phyloP scores from a whole-genome alignment of 2,329 filamentous ascomycete species.

The Xylaria sp. region DNA sequence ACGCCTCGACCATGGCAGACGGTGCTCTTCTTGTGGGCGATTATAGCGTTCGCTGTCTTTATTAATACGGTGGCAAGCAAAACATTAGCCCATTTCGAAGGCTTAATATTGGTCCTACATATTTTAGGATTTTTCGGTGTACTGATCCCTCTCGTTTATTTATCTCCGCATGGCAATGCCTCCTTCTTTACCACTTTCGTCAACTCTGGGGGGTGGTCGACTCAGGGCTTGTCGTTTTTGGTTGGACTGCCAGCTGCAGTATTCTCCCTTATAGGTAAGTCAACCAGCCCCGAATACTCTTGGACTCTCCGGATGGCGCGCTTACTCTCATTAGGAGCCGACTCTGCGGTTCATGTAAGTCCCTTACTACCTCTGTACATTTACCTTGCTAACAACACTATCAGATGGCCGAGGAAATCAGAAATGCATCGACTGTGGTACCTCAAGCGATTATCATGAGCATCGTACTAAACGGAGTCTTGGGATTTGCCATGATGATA shows the following conservation, averaged over 20 bases:
- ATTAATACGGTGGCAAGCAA: conserved; percentile 13
- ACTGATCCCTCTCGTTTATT: conserved; percentile 21
- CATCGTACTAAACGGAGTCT: conserved; percentile 18
- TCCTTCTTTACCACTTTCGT: conserved; percentile 35
- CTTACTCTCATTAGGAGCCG: background rate
- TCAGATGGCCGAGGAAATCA: conserved; percentile 30
- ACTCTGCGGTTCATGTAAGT: conserved; percentile 13
- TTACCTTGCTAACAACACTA: background rate
- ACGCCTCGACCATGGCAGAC: conserved; percentile 3
- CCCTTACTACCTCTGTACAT: background rate
- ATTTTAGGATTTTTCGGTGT: conserved; percentile 23
- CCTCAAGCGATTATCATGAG: conserved; percentile 20
- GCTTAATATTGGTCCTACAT: conserved; percentile 20
- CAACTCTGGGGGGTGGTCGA: conserved; percentile 29
- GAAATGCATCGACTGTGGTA: conserved; percentile 18
- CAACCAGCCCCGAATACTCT: background rate
- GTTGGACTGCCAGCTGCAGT: background rate
- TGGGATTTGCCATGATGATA: conserved; percentile 24
- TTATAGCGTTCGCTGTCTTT: conserved; percentile 18
- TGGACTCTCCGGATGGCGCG: background rate
- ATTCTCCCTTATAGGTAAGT: conserved; percentile 10
- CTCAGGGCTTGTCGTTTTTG: conserved; percentile 3
- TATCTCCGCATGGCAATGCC: conserved; percentile 25
- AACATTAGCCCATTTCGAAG: conserved; percentile 12
- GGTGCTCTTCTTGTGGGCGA: conserved; percentile 19